Base-by-base conservation (phyloP, 768 basidiomycete genomes). In the Collybia mongolica region DNA sequence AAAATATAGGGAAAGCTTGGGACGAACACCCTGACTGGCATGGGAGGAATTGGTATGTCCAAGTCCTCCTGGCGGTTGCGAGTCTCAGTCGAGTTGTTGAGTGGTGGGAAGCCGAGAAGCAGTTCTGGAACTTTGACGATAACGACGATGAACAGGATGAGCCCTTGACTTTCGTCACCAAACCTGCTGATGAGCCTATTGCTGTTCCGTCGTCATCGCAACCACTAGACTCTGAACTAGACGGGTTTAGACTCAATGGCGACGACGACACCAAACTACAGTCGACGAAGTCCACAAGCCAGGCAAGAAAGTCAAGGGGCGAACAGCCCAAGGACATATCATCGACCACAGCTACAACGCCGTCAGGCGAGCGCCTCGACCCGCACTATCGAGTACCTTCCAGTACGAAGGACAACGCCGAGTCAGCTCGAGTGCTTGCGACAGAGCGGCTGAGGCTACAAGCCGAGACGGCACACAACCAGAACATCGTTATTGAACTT, bases 71-170 rank as follows among this genome's bases (percentile, higher is more conserved):
- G 43, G 96, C 97, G 18, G 87, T 98, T 42, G 97, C 97, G 26
- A 93, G 92, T 61, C 83, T 99, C 55, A 91, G 88, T 67, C 88
- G 96, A 51, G 97, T 98, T 23, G 88, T 98, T 55, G 97, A 98
- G 63, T 99, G 97, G 96, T 98, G 94, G 93, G 95, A 97, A 68
- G 97, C 97, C 9, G 96, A 98, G 74, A 95, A 95, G 63, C 93
- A 95, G 58, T 99, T 99, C 69, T 99, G 97, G 97, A 97, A 97
- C 62, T 98, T 98, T 64, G 90, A 95, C 62, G 91, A 93, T 63
- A 87, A 89, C 54, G 89, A 90, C 39, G 86, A 91, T 52, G 93
- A 93, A 59, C 84, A 89, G 63, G 88, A 92, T 49, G 96, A 98
- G 57, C 92, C 93, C 1, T 72, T 98, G 44, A 83, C 87, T 57